These are phyloP conservation scores for Murraya koenigii DNA, from an alignment of 345 rosid species.

Conservation along the genomic window DNA sequence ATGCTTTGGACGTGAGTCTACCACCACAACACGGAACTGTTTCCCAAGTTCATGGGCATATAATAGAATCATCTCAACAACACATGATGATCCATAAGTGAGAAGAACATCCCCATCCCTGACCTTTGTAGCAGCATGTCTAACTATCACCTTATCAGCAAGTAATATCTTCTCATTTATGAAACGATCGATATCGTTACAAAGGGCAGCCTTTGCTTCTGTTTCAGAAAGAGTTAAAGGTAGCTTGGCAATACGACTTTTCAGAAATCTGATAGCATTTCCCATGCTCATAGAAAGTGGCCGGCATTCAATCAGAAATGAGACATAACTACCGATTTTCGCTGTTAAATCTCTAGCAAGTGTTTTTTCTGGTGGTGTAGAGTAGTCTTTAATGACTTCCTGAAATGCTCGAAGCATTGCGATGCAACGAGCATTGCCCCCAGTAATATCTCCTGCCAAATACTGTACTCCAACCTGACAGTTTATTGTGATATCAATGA, in stretches of 20 bases:
- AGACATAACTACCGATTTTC: conserved; percentile 59
- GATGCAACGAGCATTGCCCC: conserved; percentile 79
- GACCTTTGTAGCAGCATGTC: conserved; percentile 64
- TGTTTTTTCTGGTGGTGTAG: conserved; percentile 59
- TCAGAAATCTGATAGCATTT: conserved; percentile 75
- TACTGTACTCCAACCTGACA: conserved; percentile 69
- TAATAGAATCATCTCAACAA: conserved; percentile 74
- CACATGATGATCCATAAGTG: conserved; percentile 68
- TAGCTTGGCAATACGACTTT: conserved; percentile 62
- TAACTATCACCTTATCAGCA: conserved; percentile 67
- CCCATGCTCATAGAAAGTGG: conserved; percentile 93
- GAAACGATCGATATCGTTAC: conserved; percentile 60
- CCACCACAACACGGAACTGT: conserved; percentile 62
- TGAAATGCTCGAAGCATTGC: conserved; percentile 81
- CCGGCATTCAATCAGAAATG: conserved; percentile 71
- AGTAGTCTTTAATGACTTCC: conserved; percentile 63
- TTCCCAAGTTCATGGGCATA: conserved; percentile 71
- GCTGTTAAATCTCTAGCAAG: conserved; percentile 59
- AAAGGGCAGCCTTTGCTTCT: conserved; percentile 59
- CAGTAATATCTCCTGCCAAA: conserved; percentile 61
- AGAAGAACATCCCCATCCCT: conserved; percentile 83
- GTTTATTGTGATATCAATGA: conserved; percentile 10
- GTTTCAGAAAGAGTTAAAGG: conserved; percentile 51
- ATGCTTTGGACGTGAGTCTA: conserved; percentile 68
- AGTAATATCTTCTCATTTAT: conserved; percentile 62